phyloP scores from a whole-genome alignment of 1,139 yeast genomes.

The Blastobotrys malaysiensis region DNA sequence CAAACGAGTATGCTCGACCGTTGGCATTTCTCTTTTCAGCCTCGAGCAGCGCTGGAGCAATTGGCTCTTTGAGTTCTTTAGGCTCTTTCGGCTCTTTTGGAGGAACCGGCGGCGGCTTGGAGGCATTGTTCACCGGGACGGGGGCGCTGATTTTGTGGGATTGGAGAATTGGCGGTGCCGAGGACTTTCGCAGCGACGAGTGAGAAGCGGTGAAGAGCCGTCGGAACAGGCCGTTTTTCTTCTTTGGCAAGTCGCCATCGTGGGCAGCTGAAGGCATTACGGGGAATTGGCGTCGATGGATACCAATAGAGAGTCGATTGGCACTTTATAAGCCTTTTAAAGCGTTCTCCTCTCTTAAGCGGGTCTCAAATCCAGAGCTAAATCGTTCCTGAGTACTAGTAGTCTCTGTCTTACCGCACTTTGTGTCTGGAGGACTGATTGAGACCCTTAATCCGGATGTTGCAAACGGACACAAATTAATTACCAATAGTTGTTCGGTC shows the following conservation, averaged over 20 bases:
- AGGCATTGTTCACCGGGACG: not conserved
- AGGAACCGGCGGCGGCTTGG: not conserved
- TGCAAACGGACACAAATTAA: not conserved
- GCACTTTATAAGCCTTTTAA: no score
- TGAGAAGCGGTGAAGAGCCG: constrained; percentile 17
- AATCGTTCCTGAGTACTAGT: not conserved
- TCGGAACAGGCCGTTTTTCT: constrained; percentile 16
- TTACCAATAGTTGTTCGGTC: not conserved
- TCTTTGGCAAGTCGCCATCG: constrained; percentile 1
- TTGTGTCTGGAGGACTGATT: not conserved
- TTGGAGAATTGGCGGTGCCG: not conserved
- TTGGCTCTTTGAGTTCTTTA: not conserved
- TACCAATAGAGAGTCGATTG: no score
- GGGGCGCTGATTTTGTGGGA: not conserved
- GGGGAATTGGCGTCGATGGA: no score
- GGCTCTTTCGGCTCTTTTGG: no score
- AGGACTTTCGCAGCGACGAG: constrained; percentile 11
- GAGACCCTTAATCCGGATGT: not conserved
- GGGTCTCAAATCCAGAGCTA: not conserved
- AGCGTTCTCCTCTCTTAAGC: not conserved
- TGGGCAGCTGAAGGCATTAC: not conserved
- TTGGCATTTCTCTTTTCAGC: not conserved
- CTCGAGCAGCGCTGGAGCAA: not conserved
- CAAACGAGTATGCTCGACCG: not conserved
- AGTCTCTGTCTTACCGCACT: constrained; percentile 1